Evolutionary conservation across 805 yeast genomes (phyloP).

Genomic region (Wickerhamomyces mucosus): DNA sequence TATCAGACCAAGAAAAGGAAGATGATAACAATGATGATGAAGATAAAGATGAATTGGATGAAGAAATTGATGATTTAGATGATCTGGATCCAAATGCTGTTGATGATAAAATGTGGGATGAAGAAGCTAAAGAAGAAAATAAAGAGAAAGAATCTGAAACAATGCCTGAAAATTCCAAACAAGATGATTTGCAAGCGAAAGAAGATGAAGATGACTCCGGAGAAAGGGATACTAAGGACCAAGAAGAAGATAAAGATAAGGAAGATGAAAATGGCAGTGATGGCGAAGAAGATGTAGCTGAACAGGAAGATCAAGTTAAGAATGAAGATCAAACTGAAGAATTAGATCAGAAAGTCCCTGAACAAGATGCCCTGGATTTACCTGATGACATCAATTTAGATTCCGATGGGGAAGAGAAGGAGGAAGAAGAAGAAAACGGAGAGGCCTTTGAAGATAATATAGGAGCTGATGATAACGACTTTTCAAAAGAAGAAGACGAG

Average conservation of each 20-base stretch:
- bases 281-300: conserved; percentile 67
- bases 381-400: conserved; percentile 92
- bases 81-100: conserved; percentile 90
- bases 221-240: conserved; percentile 22
- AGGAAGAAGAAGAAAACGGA: conserved; percentile 23
- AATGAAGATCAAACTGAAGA: conserved; percentile 55
- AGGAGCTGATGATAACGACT: conserved; percentile 43
- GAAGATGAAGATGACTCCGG: conserved; percentile 18
- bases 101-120: conserved; percentile 98
- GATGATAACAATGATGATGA: conserved; percentile 50
- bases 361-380: conserved; percentile 76
- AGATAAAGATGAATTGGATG: conserved; percentile 71
- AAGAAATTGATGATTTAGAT: conserved; percentile 81
- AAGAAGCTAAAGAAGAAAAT: conserved; percentile 64
- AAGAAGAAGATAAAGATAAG: conserved; percentile 26
- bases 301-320: conserved; percentile 70
- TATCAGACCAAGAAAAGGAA: conserved; percentile 54
- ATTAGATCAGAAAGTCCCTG: conserved; percentile 67
- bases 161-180: conserved; percentile 40
- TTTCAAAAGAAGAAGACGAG: conserved; percentile 22
- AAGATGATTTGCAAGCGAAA: conserved; percentile 19
- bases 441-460: conserved; percentile 26
- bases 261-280: conserved; percentile 44
- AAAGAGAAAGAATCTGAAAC: conserved; percentile 80
- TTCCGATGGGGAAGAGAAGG: conserved; percentile 43